Conservation (phyloP, 139 green algal genomes). For the Penium margaritaceum region DNA sequence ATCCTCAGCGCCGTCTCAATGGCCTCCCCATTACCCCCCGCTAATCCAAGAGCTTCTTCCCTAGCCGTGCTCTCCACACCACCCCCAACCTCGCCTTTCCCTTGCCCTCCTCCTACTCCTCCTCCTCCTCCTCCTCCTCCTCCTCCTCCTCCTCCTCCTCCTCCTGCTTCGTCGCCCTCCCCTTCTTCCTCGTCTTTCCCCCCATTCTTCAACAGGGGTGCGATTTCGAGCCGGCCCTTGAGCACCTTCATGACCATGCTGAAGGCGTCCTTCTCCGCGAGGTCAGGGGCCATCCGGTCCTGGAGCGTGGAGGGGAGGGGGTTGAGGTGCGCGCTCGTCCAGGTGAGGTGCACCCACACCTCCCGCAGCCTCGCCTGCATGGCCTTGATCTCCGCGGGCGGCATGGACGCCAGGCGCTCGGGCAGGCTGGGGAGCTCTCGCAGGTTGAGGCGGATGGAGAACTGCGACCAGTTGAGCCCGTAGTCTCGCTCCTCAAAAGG, state of each 20-base stretch:
- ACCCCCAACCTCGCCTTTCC: no score
- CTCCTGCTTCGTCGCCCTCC: no score
- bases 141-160: conserved; percentile 16
- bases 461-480: conserved; percentile 4
- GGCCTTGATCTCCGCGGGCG: conserved; percentile 13
- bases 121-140: no score
- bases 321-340: neutral
- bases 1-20: no score
- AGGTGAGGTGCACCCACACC: conserved; percentile 11
- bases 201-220: no score
- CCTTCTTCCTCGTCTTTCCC: no score
- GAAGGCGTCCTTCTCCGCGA: conserved; percentile 7
- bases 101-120: no score
- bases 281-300: neutral
- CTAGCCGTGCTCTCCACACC: no score
- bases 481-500: conserved; percentile 2
- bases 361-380: neutral
- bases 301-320: neutral
- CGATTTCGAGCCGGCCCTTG: neutral
- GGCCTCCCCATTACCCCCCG: no score
- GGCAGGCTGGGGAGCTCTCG: conserved; percentile 13
- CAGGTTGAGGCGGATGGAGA: neutral
- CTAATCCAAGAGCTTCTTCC: no score
- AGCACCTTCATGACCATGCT: neutral
- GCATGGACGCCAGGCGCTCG: conserved; percentile 9